Evolutionary conservation across 139 green algal species (phyloP).

Genomic region (Nannochloris sp.): DNA sequence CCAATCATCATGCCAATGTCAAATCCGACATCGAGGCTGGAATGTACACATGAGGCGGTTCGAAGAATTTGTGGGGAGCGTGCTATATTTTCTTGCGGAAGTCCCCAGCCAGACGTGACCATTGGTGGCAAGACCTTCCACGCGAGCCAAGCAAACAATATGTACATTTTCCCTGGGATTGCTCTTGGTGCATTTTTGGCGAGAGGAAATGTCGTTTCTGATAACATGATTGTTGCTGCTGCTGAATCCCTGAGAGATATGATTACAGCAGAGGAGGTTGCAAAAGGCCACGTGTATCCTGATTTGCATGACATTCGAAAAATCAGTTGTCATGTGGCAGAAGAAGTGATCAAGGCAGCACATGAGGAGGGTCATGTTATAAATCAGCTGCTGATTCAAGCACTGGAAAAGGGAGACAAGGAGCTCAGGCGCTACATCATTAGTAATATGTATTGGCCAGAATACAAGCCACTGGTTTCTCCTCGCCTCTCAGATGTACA

Average conservation of each 20-base stretch:
- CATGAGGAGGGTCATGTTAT: conserved; percentile 37
- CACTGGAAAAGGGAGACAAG: conserved; percentile 7
- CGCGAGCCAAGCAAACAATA: conserved; percentile 67
- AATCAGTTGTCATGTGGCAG: conserved; percentile 44
- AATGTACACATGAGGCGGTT: conserved; percentile 78
- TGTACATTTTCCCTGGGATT: conserved; percentile 62
- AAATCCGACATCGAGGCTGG: conserved; percentile 77
- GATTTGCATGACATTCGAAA: conserved; percentile 25
- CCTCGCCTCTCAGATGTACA: neutral
- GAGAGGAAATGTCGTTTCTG: conserved; percentile 26
- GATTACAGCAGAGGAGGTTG: conserved; percentile 47
- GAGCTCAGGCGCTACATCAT: conserved; percentile 13
- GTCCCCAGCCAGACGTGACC: conserved; percentile 45
- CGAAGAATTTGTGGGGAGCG: conserved; percentile 28
- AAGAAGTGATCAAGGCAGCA: conserved; percentile 47
- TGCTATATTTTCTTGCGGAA: conserved; percentile 67
- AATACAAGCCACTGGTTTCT: conserved; percentile 7
- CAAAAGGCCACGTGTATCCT: conserved; percentile 31
- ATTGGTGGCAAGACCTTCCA: conserved; percentile 20
- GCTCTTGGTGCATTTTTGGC: conserved; percentile 41
- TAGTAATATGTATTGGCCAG: conserved; percentile 19
- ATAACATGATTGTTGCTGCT: conserved; percentile 56
- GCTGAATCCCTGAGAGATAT: conserved; percentile 41
- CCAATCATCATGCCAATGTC: conserved; percentile 87
- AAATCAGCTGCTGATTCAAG: conserved; percentile 5